Base-by-base conservation (phyloP, 495 filamentous ascomycete genomes). In the Penicillium cosmopolitanum region DNA sequence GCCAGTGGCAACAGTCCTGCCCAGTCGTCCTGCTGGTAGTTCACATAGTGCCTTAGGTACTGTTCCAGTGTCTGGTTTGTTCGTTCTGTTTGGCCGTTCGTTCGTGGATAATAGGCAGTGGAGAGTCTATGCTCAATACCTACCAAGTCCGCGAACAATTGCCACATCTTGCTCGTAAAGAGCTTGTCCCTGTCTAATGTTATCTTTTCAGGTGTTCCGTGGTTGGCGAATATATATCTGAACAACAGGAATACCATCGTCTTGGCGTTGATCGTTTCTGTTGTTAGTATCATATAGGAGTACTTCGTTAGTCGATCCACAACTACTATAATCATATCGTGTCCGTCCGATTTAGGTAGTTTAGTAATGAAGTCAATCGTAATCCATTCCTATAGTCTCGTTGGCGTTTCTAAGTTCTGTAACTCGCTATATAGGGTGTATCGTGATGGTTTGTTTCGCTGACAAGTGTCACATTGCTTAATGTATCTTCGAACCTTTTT, bases 1-100 rank as follows among this genome's bases (percentile, higher is more conserved):
- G 63, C 60, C 3, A 68, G 52, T 11, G 55, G 65, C 16, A 73
- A 44, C 50, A 55, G 64, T 38, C 57, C 46, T 0, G 43, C 40
- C 72, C 54, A 78, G 56, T 77, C 46, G 44, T 73, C 50, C 31
- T 77, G 63, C 1, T 58, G 50, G 53, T 70, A 72, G 35, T 65
- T 66, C n/a, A 60, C 34, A 44, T 65, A 75, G 8, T 19, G n/a
- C 0, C 66, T 59, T 4, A 76, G 54, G n/a, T 63, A 61, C 9
- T 65, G 51, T 52, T 74, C 57, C 8, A 76, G 2, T 11, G 35
- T 23, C 6, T 62, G 33, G 51, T 70, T 73, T 5, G 44, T 18
- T 6, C n/a, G 34, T 40, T 77, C 68, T 0, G 68, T 74, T 31
- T 74, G 62, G 0, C 67, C 61, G 62, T 75, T 60, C 1, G 67